Conservation (phyloP, 805 yeast genomes). For the Cyberlindnera misumaiensis region DNA sequence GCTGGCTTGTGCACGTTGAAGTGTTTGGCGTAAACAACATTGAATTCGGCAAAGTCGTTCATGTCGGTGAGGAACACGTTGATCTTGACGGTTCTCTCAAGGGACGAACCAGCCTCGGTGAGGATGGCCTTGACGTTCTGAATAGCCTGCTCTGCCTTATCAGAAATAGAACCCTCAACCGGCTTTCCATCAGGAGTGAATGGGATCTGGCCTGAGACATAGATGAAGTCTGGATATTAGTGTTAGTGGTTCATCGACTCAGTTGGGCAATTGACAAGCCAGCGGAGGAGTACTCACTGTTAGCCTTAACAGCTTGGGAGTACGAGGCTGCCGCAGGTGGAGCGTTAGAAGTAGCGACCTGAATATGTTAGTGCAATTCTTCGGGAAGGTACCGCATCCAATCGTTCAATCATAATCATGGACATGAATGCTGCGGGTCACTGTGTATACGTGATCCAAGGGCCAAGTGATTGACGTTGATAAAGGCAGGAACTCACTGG, state of each 20-base stretch:
- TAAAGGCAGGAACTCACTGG: slow-evolving; percentile 24
- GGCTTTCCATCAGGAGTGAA: slow-evolving; percentile 76
- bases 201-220: slow-evolving; percentile 94
- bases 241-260: not conserved
- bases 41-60: slow-evolving; percentile 77
- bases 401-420: too few relatives aligned
- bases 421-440: too few relatives aligned
- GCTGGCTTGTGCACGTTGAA: slow-evolving; percentile 84
- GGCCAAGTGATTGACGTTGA: too few relatives aligned
- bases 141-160: slow-evolving; percentile 70
- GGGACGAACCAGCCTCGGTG: slow-evolving; percentile 77
- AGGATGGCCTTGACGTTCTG: slow-evolving; percentile 65
- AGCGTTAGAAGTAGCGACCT: slow-evolving; percentile 67
- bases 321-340: slow-evolving; percentile 97
- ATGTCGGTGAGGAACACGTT: slow-evolving; percentile 90
- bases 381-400: too few relatives aligned
- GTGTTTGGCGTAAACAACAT: slow-evolving; percentile 73
- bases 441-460: too few relatives aligned
- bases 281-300: slow-evolving; percentile 30
- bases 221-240: slow-evolving; percentile 52
- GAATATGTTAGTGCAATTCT: not conserved
- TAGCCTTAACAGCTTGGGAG: slow-evolving; percentile 91
- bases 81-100: slow-evolving; percentile 78
- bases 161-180: slow-evolving; percentile 69
- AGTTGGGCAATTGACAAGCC: not conserved